phyloP scores from a whole-genome alignment of 768 basidiomycete species.

The Mycena filopes region DNA sequence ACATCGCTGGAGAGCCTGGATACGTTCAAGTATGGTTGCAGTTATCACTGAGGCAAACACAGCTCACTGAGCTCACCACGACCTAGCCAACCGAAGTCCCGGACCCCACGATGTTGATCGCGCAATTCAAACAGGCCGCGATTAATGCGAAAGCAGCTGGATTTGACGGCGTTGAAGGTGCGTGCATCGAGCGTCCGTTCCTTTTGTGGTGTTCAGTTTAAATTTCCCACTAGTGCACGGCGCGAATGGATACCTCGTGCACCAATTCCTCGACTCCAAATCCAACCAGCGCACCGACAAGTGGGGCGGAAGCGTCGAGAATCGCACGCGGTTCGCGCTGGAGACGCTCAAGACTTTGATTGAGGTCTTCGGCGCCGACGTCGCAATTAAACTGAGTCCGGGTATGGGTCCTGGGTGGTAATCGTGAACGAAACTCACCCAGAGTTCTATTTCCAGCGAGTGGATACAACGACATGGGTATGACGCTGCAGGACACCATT shows the following conservation, averaged over 20 bases:
- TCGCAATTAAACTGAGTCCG: constrained; percentile 46
- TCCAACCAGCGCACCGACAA: constrained; percentile 48
- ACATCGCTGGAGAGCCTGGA: constrained; percentile 38
- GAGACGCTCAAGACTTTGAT: constrained; percentile 43
- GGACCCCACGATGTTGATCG: constrained; percentile 43
- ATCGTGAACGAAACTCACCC: background rate
- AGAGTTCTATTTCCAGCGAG: background rate
- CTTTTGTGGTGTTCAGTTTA: background rate
- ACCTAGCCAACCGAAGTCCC: constrained; percentile 40
- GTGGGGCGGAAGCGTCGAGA: constrained; percentile 55
- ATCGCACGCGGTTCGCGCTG: constrained; percentile 49
- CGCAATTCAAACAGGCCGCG: constrained; percentile 45
- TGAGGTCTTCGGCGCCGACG: constrained; percentile 44
- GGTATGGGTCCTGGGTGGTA: constrained; percentile 17
- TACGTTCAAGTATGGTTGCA: constrained; percentile 30
- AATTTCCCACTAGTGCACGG: constrained; percentile 36
- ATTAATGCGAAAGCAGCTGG: constrained; percentile 40
- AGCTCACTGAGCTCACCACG: background rate
- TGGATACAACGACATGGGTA: constrained; percentile 11
- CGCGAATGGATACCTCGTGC: constrained; percentile 44
- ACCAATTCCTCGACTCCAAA: constrained; percentile 46
- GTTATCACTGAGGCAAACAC: background rate
- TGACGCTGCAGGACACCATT: background rate
- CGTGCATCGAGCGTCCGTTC: background rate
- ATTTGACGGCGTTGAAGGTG: constrained; percentile 23